These are phyloP conservation scores for Leishmania amazonensis DNA, from an alignment of 208 protist species.

Conservation along the genomic window DNA sequence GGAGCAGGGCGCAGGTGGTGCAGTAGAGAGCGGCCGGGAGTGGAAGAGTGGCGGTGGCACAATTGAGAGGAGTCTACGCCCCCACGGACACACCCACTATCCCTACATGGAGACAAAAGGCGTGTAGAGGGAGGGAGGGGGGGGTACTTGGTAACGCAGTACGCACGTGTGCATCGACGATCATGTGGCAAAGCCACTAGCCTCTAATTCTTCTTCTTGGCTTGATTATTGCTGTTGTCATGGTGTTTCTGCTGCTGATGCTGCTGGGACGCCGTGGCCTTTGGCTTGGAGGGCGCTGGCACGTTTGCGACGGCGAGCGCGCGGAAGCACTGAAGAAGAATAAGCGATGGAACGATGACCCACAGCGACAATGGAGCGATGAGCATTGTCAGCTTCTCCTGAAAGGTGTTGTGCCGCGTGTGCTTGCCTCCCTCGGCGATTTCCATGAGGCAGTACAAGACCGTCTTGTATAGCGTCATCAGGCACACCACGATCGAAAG, in stretches of 20 bases:
- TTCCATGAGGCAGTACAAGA: slow-evolving; percentile 76
- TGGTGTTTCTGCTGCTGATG: neutral
- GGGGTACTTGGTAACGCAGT: neutral
- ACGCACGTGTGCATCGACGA: neutral
- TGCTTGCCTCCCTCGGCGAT: slow-evolving; percentile 60
- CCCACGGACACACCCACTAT: neutral
- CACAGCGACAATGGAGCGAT: slow-evolving; percentile 65
- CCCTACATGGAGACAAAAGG: too few relatives aligned
- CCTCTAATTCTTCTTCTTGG: slow-evolving; percentile 18
- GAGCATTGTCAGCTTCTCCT: slow-evolving; percentile 59
- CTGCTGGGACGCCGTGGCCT: neutral
- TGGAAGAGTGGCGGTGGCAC: neutral
- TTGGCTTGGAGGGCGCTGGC: neutral
- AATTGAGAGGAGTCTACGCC: neutral
- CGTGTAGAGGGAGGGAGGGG: neutral
- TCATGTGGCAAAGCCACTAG: neutral
- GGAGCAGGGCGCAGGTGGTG: neutral
- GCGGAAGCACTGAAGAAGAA: slow-evolving; percentile 49
- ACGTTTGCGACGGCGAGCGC: slow-evolving; percentile 21
- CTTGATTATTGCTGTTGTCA: neutral
- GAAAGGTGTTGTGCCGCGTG: slow-evolving; percentile 63
- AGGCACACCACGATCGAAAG: slow-evolving; percentile 46
- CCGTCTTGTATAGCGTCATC: slow-evolving; percentile 88
- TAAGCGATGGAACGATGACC: slow-evolving; percentile 56
- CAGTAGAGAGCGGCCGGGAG: neutral